Evolutionary conservation across 139 green algal genomes (phyloP).

Genomic region (Coelastrella sp.): DNA sequence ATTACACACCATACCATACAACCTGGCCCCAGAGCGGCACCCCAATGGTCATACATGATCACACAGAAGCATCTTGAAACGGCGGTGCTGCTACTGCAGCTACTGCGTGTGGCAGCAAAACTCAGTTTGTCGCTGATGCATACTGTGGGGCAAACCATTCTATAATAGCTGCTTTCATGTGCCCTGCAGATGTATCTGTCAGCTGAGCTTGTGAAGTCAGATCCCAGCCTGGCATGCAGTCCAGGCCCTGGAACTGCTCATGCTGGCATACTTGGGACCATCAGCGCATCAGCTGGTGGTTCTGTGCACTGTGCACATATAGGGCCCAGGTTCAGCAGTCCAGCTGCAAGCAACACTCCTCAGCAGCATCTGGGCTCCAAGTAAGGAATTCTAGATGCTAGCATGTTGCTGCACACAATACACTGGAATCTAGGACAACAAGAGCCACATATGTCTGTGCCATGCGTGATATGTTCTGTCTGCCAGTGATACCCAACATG

Average conservation of each 20-base stretch:
- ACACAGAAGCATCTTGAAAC: no score
- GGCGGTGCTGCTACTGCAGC: no score
- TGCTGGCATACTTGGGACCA: neutral
- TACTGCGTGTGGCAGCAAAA: no score
- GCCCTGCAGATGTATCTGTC: constrained; percentile 12
- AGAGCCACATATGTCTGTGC: no score
- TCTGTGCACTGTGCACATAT: neutral
- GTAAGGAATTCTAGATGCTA: neutral
- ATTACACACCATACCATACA: no score
- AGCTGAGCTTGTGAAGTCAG: constrained; percentile 16
- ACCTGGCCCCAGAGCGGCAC: no score
- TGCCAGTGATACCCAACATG: no score
- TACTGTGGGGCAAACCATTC: neutral
- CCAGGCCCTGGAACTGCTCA: neutral
- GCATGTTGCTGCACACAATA: no score
- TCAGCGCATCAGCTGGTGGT: neutral
- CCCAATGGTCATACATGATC: no score
- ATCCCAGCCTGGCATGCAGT: neutral
- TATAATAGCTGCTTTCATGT: neutral
- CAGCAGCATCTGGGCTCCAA: neutral
- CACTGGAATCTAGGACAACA: no score
- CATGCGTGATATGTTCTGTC: no score
- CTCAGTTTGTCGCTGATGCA: no score
- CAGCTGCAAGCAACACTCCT: neutral
- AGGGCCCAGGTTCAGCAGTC: constrained; percentile 9